phyloP scores from a whole-genome alignment of 2,329 filamentous ascomycete genomes.

The Diplodia mutila region DNA sequence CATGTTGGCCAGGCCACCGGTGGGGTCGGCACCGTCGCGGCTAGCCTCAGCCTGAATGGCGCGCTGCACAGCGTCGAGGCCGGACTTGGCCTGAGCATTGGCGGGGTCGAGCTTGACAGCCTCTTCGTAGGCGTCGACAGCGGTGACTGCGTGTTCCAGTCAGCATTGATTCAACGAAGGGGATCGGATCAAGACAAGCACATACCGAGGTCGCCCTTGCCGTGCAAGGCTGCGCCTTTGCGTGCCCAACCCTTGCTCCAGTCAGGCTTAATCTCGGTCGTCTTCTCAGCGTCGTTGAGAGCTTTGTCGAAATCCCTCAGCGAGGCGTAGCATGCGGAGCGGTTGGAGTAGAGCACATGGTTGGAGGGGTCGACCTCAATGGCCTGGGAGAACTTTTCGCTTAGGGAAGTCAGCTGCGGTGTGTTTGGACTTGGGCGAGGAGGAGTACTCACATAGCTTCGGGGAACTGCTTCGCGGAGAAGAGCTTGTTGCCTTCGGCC shows the following conservation, averaged over 20 bases:
- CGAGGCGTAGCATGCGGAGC: conserved; percentile 84
- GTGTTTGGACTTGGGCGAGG: conserved; percentile 28
- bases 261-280: conserved; percentile 91
- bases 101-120: conserved; percentile 90
- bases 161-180: conserved; percentile 25
- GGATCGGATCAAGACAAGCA: conserved; percentile 2
- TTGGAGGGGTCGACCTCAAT: conserved; percentile 84
- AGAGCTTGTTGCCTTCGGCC: conserved; percentile 97
- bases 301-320: conserved; percentile 86
- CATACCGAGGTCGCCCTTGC: conserved; percentile 75
- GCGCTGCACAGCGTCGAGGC: conserved; percentile 80
- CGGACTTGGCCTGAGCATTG: conserved; percentile 91
- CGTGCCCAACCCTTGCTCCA: conserved; percentile 97
- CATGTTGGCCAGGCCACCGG: conserved; percentile 81
- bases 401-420: conserved; percentile 43
- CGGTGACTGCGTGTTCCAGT: conserved; percentile 60
- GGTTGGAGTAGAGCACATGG: conserved; percentile 97
- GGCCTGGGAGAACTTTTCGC: conserved; percentile 91
- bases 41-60: conserved; percentile 79
- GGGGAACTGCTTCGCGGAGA: conserved; percentile 94
- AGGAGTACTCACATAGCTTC: conserved; percentile 79
- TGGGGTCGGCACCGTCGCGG: conserved; percentile 67
- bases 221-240: conserved; percentile 89
- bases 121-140: conserved; percentile 88
- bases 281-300: conserved; percentile 88